Base-by-base conservation (phyloP, 805 yeast genomes). In the Monosporozyma unispora region DNA sequence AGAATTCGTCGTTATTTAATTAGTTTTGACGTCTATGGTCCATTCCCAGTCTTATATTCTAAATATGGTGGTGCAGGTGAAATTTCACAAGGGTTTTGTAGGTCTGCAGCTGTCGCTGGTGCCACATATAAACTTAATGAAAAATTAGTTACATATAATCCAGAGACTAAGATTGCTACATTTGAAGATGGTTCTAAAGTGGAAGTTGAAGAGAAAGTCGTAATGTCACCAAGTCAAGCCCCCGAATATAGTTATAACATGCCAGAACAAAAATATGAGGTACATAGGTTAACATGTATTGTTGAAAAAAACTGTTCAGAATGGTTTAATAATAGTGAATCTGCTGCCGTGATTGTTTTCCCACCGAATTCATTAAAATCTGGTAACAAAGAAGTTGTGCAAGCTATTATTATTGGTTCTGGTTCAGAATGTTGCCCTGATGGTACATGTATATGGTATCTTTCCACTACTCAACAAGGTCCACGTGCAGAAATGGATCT, bases 41-140 rank as follows among this genome's bases (percentile, higher is more conserved):
- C 81, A 54, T 91, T 93, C 75, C 97, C 99, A 2, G 95, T 87
- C 11, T 74, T 91, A 71, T 83, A 83, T 58, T 85, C 95, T 46
- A 91, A 88, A 72, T 91, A 82, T 69, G 99, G 98, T 50, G 95
- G 96, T 2, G 90, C 96, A 0, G 96, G 98, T 48, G 99, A 91
- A 68, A 72, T 91, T 25, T 82, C 96, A 14, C 99, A 91, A 70
- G 99, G 97, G 1, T 91, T 93, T 67, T 91, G 97, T 70, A 77
- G 99, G 58, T 85, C 95, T 50, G 98, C 98, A 3, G 99, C 99
- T 12, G 98, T 91, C 54, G 98, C 93, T 18, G 98, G 98, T 48
- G 84, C 97, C 48, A 87, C 95, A 31, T 91, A 93, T 70, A 88
- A 89, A 66, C 73, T 91, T 49, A 81, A 83, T 61, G 83, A 93